phyloP scores from a whole-genome alignment of 306 rosid species.

The Glycyrrhiza uralensis region DNA sequence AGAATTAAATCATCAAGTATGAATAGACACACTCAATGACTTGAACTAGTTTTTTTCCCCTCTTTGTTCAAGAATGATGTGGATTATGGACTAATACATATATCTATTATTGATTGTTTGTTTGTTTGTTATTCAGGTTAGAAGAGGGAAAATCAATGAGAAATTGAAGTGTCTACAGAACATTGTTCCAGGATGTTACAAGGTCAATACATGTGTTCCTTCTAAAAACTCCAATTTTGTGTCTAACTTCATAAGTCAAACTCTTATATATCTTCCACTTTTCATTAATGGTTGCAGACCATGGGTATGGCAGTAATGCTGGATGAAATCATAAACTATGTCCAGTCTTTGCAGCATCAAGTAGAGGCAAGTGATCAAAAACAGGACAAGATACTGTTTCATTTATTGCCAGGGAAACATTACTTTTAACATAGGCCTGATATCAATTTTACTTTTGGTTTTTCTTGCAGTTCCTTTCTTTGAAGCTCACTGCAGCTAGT shows the following conservation, averaged over 20 bases:
- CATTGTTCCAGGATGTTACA: constrained; percentile 94
- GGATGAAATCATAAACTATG: constrained; percentile 96
- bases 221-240: not conserved
- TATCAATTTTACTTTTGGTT: not conserved
- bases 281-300: constrained; percentile 52
- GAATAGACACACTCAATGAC: not conserved
- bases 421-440: not conserved
- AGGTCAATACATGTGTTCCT: constrained; percentile 46
- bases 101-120: not conserved
- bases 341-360: constrained; percentile 94
- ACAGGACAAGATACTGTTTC: not conserved
- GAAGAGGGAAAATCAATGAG: constrained; percentile 94
- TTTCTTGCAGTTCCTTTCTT: constrained; percentile 78
- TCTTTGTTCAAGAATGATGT: not conserved
- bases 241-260: not conserved
- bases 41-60: not conserved
- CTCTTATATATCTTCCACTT: not conserved
- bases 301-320: constrained; percentile 99
- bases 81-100: not conserved
- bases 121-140: constrained; percentile 66
- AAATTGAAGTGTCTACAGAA: constrained; percentile 82
- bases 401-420: not conserved
- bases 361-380: constrained; percentile 65
- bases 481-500: constrained; percentile 92
- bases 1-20: not conserved